phyloP scores from a whole-genome alignment of 495 filamentous ascomycete genomes.

The Penicillium goetzii region DNA sequence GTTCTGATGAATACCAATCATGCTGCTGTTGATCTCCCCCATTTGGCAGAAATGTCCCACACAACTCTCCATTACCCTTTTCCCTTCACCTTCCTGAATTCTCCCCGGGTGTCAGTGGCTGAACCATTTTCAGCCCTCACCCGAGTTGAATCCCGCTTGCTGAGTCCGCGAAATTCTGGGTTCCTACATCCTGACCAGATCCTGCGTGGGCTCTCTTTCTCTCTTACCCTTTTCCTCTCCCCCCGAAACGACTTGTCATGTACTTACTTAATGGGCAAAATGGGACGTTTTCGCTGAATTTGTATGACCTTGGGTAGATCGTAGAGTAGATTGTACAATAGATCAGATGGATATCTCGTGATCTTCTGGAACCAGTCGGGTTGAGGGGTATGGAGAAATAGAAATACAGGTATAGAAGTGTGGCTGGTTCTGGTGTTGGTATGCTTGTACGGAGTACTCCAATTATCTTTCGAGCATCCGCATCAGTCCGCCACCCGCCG shows the following conservation, averaged over 20 bases:
- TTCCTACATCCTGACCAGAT: neutral
- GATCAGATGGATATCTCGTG: neutral
- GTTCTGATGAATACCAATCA: constrained; percentile 42
- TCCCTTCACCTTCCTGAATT: neutral
- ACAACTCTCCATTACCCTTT: constrained; percentile 13
- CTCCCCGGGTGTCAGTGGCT: constrained; percentile 1
- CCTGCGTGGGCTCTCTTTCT: constrained; percentile 2
- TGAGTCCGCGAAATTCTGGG: neutral
- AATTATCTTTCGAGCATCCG: too few species aligned
- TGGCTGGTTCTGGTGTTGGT: neutral
- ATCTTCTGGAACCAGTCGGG: neutral
- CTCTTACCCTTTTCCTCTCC: constrained; percentile 3
- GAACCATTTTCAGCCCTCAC: neutral
- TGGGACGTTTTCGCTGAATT: constrained; percentile 34
- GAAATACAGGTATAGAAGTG: neutral
- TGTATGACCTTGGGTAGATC: neutral
- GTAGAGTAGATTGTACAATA: neutral
- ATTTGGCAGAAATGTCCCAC: constrained; percentile 21
- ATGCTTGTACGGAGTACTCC: neutral
- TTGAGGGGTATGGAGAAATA: too few species aligned
- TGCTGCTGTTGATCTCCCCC: constrained; percentile 29
- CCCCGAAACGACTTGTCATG: constrained; percentile 34
- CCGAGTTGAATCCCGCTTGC: neutral
- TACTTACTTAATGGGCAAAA: constrained; percentile 45
- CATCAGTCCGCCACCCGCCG: neutral